Conservation (phyloP, 176 grass and related monocot species). For the Pontederia crassipes region DNA sequence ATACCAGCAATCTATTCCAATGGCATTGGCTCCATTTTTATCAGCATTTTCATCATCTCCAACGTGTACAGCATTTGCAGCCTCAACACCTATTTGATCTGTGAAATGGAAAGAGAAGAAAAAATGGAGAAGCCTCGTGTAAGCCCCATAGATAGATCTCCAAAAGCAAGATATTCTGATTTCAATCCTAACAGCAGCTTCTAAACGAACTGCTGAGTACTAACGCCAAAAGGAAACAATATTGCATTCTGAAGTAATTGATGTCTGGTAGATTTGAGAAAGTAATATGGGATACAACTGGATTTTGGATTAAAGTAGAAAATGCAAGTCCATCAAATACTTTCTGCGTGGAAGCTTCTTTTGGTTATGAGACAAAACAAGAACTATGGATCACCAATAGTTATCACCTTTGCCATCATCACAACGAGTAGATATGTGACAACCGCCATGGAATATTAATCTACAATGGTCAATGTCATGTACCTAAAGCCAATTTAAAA, state of each 20-base stretch:
- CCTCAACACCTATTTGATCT: conserved; percentile 61
- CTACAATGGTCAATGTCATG: neutral
- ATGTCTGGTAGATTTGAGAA: too few species aligned
- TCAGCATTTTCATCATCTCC: conserved; percentile 83
- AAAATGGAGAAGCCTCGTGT: neutral
- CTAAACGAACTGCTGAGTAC: too few species aligned
- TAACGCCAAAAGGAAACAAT: too few species aligned
- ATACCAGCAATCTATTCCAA: conserved; percentile 85
- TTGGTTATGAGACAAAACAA: too few species aligned
- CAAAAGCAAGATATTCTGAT: neutral
- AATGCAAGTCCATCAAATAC: too few species aligned
- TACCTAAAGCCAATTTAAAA: conserved; percentile 83
- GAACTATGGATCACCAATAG: too few species aligned
- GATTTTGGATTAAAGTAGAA: too few species aligned
- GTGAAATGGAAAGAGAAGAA: conserved; percentile 13
- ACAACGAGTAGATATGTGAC: neutral
- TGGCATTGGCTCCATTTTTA: conserved; percentile 51
- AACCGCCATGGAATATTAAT: neutral
- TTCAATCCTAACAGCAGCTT: neutral
- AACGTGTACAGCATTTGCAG: conserved; percentile 53
- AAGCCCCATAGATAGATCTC: neutral
- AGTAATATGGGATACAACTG: too few species aligned
- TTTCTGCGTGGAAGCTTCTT: too few species aligned
- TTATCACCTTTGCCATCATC: neutral
- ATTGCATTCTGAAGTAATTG: too few species aligned